A percentile compares a stretch with the other conserved stretches of the same genome.
Conservation (phyloP, 1,284 basidiomycete species). For the Termitomyces sp. region DNA sequence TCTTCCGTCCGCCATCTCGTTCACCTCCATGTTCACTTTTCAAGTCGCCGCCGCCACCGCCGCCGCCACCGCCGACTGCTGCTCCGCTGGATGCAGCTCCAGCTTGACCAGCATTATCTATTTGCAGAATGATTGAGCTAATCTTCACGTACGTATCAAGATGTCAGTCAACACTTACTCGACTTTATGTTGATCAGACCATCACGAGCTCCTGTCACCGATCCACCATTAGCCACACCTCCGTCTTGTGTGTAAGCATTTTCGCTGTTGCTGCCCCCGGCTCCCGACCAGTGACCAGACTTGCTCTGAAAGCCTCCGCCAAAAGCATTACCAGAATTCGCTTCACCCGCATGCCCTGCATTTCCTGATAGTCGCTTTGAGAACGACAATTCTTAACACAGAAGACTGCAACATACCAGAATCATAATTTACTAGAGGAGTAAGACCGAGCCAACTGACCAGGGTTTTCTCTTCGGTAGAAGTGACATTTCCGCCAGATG, state of each 20-base stretch:
- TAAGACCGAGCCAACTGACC: neutral
- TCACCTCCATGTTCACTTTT: neutral
- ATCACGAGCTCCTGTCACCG: constrained; percentile 15
- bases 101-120: constrained; percentile 31
- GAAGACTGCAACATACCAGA: constrained; percentile 15
- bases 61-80: constrained; percentile 7
- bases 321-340: constrained; percentile 22
- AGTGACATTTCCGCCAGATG: constrained; percentile 28
- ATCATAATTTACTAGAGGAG: constrained; percentile 2
- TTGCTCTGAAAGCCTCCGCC: constrained; percentile 1
- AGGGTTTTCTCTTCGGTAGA: neutral
- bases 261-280: constrained; percentile 12
- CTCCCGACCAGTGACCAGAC: neutral
- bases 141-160: neutral
- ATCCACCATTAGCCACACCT: constrained; percentile 32
- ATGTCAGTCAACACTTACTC: constrained; percentile 16
- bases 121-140: constrained; percentile 2
- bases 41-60: neutral
- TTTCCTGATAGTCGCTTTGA: constrained; percentile 20
- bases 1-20: neutral
- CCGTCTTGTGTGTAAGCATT: constrained; percentile 28
- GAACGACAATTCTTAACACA: neutral
- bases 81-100: constrained; percentile 22
- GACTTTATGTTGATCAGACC: constrained; percentile 27
- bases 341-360: constrained; percentile 24